Evolutionary conservation across 1,284 basidiomycete species (phyloP).

Genomic region (Naganishia cerealis): DNA sequence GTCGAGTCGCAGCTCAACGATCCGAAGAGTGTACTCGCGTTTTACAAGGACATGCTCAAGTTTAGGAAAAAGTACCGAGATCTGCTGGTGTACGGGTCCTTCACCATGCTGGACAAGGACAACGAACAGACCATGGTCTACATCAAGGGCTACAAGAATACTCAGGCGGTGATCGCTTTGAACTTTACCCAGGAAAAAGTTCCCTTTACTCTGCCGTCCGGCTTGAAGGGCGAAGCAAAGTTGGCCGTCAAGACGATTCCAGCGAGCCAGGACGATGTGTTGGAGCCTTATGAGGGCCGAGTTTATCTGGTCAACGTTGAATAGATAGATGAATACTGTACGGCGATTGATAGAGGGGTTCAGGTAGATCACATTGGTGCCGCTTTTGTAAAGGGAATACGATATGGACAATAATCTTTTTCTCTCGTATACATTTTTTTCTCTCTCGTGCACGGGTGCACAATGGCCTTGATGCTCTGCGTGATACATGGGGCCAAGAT

Average conservation of each 20-base stretch:
- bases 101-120: constrained; percentile 57
- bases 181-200: constrained; percentile 56
- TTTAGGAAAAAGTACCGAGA: constrained; percentile 48
- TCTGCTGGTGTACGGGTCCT: constrained; percentile 55
- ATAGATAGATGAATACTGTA: neutral
- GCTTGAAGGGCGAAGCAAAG: constrained; percentile 29
- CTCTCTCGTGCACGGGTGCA: too few relatives aligned
- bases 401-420: constrained; percentile 8
- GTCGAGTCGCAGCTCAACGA: constrained; percentile 51
- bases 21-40: constrained; percentile 43
- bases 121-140: constrained; percentile 63
- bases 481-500: too few relatives aligned
- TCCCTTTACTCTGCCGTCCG: constrained; percentile 16
- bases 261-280: constrained; percentile 11
- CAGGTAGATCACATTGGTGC: neutral
- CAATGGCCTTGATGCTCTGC: too few relatives aligned
- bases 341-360: neutral
- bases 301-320: constrained; percentile 28
- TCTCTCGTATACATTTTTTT: neutral
- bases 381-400: neutral
- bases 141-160: constrained; percentile 49
- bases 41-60: constrained; percentile 48
- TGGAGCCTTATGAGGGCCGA: constrained; percentile 26
- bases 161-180: constrained; percentile 56
- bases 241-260: constrained; percentile 27